Evolutionary conservation across 2,329 filamentous ascomycete species (phyloP).

Genomic region (Fusarium compactum): DNA sequence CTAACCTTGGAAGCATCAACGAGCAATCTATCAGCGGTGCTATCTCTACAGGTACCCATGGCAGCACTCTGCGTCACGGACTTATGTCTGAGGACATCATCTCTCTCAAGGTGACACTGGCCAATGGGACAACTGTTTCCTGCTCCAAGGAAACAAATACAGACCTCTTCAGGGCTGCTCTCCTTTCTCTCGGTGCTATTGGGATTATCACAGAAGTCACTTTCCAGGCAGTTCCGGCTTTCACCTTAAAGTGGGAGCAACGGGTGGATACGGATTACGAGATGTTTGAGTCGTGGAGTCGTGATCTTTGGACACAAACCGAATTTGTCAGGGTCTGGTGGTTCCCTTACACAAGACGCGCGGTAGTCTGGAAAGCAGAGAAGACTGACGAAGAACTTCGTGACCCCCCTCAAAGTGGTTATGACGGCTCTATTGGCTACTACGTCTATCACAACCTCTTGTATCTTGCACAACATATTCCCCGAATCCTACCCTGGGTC

Average conservation of each 20-base stretch:
- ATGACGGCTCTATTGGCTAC: conserved; percentile 84
- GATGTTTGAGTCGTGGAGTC: conserved; percentile 78
- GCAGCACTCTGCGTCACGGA: conserved; percentile 85
- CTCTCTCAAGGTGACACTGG: conserved; percentile 82
- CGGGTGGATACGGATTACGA: conserved; percentile 76
- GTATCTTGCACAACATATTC: conserved; percentile 81
- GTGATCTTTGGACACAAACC: conserved; percentile 80
- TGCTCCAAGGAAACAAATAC: conserved; percentile 78
- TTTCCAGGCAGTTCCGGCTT: conserved; percentile 81
- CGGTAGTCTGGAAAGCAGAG: conserved; percentile 90
- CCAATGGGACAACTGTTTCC: conserved; percentile 78
- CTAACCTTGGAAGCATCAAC: conserved; percentile 94
- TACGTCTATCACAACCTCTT: conserved; percentile 93
- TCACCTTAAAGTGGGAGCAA: conserved; percentile 89
- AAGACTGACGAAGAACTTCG: conserved; percentile 74
- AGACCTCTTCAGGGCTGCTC: conserved; percentile 87
- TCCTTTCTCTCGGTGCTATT: conserved; percentile 88
- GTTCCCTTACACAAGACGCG: conserved; percentile 91
- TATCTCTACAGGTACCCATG: conserved; percentile 93
- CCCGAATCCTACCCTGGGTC: conserved; percentile 84
- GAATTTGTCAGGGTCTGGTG: conserved; percentile 98
- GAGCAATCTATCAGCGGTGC: conserved; percentile 93
- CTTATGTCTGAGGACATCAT: conserved; percentile 83
- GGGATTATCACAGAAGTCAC: conserved; percentile 93
- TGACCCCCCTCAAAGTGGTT: conserved; percentile 77